These are phyloP conservation scores for Spergularia marina DNA, from an alignment of 148 eudicot genomes.

Conservation along the genomic window DNA sequence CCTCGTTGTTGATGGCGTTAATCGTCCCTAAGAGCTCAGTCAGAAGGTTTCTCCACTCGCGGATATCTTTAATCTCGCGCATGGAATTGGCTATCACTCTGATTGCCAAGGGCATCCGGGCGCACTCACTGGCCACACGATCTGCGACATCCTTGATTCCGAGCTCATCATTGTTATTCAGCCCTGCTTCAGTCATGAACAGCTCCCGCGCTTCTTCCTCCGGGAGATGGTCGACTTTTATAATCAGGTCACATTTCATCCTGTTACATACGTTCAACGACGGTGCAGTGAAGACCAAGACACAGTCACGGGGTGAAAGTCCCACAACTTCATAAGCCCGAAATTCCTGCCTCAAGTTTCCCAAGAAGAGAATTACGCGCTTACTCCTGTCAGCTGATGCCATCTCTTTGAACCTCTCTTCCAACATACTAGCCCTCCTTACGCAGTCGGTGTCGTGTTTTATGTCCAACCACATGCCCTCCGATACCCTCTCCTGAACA, in stretches of 20 bases:
- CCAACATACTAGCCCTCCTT: constrained; percentile 17
- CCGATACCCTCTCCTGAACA: neutral
- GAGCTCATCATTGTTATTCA: no score
- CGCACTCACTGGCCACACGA: constrained; percentile 13
- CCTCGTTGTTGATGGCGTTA: constrained; percentile 8
- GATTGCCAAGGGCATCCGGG: constrained; percentile 21
- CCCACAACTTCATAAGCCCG: constrained; percentile 8
- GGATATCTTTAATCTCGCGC: neutral
- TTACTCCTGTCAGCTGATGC: neutral
- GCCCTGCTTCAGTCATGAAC: constrained; percentile 9
- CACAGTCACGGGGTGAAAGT: neutral
- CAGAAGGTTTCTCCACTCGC: constrained; percentile 14
- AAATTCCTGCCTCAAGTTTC: neutral
- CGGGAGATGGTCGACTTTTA: neutral
- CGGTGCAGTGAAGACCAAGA: constrained; percentile 3
- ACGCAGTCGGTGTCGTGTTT: constrained; percentile 15
- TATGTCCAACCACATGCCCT: constrained; percentile 18
- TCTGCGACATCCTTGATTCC: neutral
- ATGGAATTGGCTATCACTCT: constrained; percentile 19
- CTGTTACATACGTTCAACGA: constrained; percentile 3
- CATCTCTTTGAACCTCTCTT: constrained; percentile 3
- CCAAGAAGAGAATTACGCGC: neutral
- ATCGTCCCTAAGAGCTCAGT: constrained; percentile 4
- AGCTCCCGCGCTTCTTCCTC: neutral
- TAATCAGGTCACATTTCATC: neutral